Conservation (phyloP, 2,329 filamentous ascomycete species). For the Escovopsis sp. region DNA sequence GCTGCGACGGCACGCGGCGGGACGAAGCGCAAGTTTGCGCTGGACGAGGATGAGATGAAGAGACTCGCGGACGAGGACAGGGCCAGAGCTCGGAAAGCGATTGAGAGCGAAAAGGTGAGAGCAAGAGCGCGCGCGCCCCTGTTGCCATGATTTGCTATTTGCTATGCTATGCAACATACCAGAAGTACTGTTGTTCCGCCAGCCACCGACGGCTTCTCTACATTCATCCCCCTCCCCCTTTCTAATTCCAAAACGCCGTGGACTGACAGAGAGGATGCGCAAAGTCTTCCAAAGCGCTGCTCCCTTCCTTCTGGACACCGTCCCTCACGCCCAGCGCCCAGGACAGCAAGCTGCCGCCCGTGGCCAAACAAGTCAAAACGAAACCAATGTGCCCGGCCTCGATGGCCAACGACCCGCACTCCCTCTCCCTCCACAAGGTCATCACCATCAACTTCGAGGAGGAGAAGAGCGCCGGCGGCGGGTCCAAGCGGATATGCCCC, state of each 20-base stretch:
- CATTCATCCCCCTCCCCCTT: too few relatives aligned
- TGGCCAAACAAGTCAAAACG: conserved; percentile 48
- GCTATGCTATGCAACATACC: too few relatives aligned
- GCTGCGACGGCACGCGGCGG: conserved; percentile 9
- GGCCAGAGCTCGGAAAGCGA: conserved; percentile 50
- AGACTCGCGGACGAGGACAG: conserved; percentile 57
- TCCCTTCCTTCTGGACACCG: conserved; percentile 90
- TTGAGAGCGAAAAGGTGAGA: conserved; percentile 57
- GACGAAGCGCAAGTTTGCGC: conserved; percentile 55
- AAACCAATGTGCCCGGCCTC: conserved; percentile 67
- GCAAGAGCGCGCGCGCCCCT: background rate
- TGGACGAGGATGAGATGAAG: conserved; percentile 63
- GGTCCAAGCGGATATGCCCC: conserved; percentile 49
- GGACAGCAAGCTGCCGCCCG: conserved; percentile 34
- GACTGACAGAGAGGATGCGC: conserved; percentile 6
- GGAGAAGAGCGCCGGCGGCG: conserved; percentile 36
- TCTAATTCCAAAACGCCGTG: background rate
- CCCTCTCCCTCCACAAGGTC: conserved; percentile 64
- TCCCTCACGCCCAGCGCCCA: conserved; percentile 53
- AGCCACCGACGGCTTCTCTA: too few relatives aligned
- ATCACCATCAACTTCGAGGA: conserved; percentile 65
- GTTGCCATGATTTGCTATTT: background rate
- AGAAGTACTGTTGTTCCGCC: too few relatives aligned
- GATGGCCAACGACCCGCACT: conserved; percentile 48
- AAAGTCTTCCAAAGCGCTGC: conserved; percentile 46